These are phyloP conservation scores for Albugo laibachii DNA, from an alignment of 352 stramenopile species.

Conservation along the genomic window DNA sequence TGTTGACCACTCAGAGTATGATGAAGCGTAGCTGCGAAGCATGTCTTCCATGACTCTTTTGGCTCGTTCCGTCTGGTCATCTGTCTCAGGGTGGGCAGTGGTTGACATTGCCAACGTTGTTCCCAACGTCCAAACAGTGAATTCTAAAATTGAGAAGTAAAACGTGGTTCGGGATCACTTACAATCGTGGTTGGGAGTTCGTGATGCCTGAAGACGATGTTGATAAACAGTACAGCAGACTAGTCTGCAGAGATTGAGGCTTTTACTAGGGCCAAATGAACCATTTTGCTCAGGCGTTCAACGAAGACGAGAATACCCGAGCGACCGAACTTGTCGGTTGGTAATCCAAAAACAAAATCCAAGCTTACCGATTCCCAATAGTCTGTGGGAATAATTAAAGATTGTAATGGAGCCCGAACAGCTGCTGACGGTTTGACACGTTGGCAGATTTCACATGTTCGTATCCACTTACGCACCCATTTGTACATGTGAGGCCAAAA, in stretches of 20 bases:
- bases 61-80: slow-evolving; percentile 8
- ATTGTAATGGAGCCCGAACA: not conserved
- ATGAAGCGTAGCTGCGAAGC: slow-evolving; percentile 4
- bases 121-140: slow-evolving; percentile 3
- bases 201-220: not conserved
- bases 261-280: not conserved
- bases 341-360: slow-evolving; percentile 2
- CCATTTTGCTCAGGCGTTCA: not conserved
- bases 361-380: slow-evolving; percentile 2
- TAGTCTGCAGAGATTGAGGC: not conserved
- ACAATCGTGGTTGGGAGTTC: slow-evolving; percentile 5
- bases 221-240: slow-evolving; percentile 6
- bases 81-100: slow-evolving; percentile 4
- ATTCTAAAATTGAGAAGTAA: slow-evolving; percentile 9
- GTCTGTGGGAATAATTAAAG: not conserved
- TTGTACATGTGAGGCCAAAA: not conserved
- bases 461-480: not conserved
- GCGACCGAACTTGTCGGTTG: not conserved
- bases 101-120: slow-evolving; percentile 5
- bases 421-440: not conserved
- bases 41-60: slow-evolving; percentile 9
- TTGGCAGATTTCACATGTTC: not conserved
- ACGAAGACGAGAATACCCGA: slow-evolving; percentile 1
- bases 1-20: not conserved
- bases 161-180: slow-evolving; percentile 7